Conservation (phyloP, 176 grass and related monocot species). For the Oryza glaberrima region DNA sequence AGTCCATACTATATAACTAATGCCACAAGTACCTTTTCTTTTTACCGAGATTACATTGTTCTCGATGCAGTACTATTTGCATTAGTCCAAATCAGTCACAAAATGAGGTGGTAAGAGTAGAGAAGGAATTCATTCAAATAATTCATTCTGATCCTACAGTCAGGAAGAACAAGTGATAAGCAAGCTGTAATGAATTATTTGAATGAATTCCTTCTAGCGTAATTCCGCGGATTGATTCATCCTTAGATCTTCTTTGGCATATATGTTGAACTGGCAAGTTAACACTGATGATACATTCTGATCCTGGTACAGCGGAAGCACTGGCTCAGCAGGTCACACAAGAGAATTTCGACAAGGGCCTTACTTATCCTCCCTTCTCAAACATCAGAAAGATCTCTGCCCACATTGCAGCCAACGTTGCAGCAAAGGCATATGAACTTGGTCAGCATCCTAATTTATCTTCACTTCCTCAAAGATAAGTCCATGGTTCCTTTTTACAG, state of each 20-base stretch:
- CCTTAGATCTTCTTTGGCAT: neutral
- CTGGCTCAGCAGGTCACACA: slow-evolving; percentile 75
- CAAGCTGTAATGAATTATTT: no score
- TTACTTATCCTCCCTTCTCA: slow-evolving; percentile 84
- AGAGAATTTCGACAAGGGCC: slow-evolving; percentile 71
- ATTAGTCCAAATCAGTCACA: slow-evolving; percentile 1
- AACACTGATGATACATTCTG: neutral
- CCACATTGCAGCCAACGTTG: slow-evolving; percentile 80
- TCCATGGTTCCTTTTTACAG: neutral
- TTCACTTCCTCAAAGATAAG: neutral
- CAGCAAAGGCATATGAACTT: slow-evolving; percentile 88
- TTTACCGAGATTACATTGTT: slow-evolving; percentile 5
- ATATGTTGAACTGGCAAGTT: slow-evolving; percentile 1
- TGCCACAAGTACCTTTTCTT: neutral
- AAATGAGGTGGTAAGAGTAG: slow-evolving; percentile 8
- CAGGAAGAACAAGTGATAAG: no score
- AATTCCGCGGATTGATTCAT: neutral
- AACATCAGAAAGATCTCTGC: slow-evolving; percentile 91
- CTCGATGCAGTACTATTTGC: neutral
- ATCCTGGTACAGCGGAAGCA: slow-evolving; percentile 69
- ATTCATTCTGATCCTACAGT: no score
- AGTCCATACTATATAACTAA: neutral
- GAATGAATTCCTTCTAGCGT: no score
- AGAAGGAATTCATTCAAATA: slow-evolving; percentile 17
- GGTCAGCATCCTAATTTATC: slow-evolving; percentile 38